These are phyloP conservation scores for Elaeis oleifera DNA, from an alignment of 202 grass and related monocot species.

Conservation along the genomic window DNA sequence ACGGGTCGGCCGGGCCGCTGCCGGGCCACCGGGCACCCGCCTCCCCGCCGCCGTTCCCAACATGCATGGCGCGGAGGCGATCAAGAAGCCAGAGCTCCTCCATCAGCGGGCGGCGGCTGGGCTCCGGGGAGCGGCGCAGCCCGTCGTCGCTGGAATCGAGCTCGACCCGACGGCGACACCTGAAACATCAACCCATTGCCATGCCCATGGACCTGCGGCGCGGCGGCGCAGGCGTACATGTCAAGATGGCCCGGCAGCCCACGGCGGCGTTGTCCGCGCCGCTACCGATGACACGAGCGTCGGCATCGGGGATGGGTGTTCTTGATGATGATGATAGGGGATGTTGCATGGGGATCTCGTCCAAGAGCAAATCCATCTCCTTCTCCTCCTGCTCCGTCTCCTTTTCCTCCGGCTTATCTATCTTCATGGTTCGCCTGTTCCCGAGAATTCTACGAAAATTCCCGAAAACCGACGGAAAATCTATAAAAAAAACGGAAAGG, in stretches of 20 bases:
- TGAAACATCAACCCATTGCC: background rate
- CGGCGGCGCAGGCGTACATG: background rate
- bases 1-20: background rate
- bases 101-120: too few relatives aligned
- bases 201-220: too few relatives aligned
- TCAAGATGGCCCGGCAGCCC: background rate
- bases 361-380: conserved; percentile 74
- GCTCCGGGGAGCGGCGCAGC: background rate
- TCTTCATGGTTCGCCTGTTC: too few relatives aligned
- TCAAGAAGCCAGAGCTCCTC: background rate
- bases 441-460: background rate
- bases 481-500: background rate
- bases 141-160: background rate
- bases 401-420: background rate
- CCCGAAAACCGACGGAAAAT: background rate
- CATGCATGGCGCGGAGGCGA: background rate
- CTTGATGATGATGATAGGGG: background rate
- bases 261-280: conserved; percentile 23
- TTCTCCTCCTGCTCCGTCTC: conserved; percentile 15
- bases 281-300: conserved; percentile 29
- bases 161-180: conserved; percentile 6
- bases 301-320: background rate
- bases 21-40: background rate
- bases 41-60: background rate
- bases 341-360: conserved; percentile 49